Evolutionary conservation across 2,329 filamentous ascomycete species (phyloP), one percentile per base, ranked within the genome.

Genomic region (Aspergillus ochraceoroseus): DNA sequence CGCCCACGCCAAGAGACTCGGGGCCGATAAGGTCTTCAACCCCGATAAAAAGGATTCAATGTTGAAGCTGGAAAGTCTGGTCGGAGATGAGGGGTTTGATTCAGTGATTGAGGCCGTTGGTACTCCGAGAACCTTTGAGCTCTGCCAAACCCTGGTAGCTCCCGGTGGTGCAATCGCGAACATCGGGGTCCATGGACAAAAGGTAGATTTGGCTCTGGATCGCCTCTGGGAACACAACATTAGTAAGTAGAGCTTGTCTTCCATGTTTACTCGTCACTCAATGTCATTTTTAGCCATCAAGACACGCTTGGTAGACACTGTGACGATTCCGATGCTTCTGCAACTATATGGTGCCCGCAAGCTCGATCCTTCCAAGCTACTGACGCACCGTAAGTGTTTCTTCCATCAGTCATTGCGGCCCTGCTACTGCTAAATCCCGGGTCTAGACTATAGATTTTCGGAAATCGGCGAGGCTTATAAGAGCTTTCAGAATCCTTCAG

Each of bases 31-130:
- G 15, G 65, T 64, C 0, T 58, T 76, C 13, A 64, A 72, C 47
- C 64, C 68, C 12, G 51, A 49, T 2, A 44, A 61, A 4, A 51
- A 53, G 0, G 60, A 67, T n/a, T 59, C 65, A 0, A 57, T 65
- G 3, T 59, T 66, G 7, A 48, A 52, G 2, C 61, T 76, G 2
- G 64, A 63, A 49, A 57, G 56, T 0, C 46, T 76, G 36, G 76
- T 74, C 0, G 68, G 69, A n/a, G 70, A 68, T 1, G 64, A 70
- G 37, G 76, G 75, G 0, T 77, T 73, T 47, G 75, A 80, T 43
- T 64, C 72, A 0, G 75, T 80, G 1, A 75, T 79, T 34, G 76
- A 79, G 54, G 75, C 74, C 0, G 77, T 79, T 1, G 76, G 76
- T 1, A 62, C 75, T 6, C 72, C 73, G 0, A 64, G 64, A 0